phyloP scores from a whole-genome alignment of 352 stramenopile genomes.

The Globisporangium lucens region DNA sequence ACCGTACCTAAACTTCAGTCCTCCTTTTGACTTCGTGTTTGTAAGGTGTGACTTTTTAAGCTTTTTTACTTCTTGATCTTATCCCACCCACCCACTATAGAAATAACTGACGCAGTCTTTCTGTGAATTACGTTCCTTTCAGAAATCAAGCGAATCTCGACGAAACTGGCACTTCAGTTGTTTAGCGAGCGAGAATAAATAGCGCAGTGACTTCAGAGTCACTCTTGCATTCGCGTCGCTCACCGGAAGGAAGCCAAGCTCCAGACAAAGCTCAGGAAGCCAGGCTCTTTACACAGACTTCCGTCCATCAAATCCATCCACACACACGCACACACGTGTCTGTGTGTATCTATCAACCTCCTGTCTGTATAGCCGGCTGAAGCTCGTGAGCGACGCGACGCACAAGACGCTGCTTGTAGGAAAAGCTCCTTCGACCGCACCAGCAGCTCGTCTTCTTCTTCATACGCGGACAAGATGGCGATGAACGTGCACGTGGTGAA shows the following conservation, averaged over 20 bases:
- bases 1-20: neutral
- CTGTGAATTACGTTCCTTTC: neutral
- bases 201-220: neutral
- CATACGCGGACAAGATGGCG: constrained; percentile 2
- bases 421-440: constrained; percentile 4
- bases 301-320: neutral
- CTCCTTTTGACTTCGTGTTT: neutral
- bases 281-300: neutral
- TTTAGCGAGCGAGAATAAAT: neutral
- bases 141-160: neutral
- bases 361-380: neutral
- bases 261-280: neutral
- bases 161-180: neutral
- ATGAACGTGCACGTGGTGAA: constrained; percentile 13
- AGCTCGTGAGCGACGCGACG: constrained; percentile 14
- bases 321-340: neutral
- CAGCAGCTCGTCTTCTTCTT: constrained; percentile 4
- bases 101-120: neutral
- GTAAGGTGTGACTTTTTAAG: neutral
- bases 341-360: neutral
- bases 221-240: neutral
- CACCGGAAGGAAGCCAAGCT: neutral
- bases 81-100: neutral
- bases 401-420: constrained; percentile 10
- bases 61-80: neutral